Evolutionary conservation across 1,284 basidiomycete species (phyloP).

Genomic region (Moniliophthora roreri): DNA sequence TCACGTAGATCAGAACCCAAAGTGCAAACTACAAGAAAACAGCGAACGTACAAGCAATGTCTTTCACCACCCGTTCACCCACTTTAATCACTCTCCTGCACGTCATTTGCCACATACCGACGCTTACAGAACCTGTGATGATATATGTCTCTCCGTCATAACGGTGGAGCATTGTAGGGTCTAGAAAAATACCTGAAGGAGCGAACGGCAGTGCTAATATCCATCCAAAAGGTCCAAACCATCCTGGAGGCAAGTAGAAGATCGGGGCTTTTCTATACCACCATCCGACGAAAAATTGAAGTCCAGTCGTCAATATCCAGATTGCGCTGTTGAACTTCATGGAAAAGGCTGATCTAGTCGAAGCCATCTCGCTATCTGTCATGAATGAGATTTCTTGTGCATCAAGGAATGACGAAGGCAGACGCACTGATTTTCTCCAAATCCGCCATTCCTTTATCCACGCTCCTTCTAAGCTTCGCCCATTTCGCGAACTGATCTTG

Average conservation of each 20-base stretch:
- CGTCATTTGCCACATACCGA: slow-evolving; percentile 89
- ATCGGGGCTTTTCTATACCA: slow-evolving; percentile 88
- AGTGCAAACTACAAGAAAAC: slow-evolving; percentile 9
- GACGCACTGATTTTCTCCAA: slow-evolving; percentile 90
- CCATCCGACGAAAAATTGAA: slow-evolving; percentile 83
- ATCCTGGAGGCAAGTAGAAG: slow-evolving; percentile 86
- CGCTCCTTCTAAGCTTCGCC: slow-evolving; percentile 89
- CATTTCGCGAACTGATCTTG: slow-evolving; percentile 99
- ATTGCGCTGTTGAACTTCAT: slow-evolving; percentile 72
- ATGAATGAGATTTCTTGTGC: slow-evolving; percentile 10
- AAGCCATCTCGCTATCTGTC: slow-evolving; percentile 70
- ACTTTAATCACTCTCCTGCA: slow-evolving; percentile 77
- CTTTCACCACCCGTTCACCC: slow-evolving; percentile 67
- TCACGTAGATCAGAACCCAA: neutral
- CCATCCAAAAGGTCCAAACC: slow-evolving; percentile 86
- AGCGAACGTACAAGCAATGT: slow-evolving; percentile 37
- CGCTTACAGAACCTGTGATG: slow-evolving; percentile 76
- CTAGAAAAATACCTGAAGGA: slow-evolving; percentile 55
- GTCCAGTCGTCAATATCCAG: slow-evolving; percentile 83
- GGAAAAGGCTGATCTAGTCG: slow-evolving; percentile 68
- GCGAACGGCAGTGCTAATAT: slow-evolving; percentile 83
- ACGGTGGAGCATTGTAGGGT: neutral
- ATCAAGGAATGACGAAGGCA: slow-evolving; percentile 2
- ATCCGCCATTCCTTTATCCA: slow-evolving; percentile 92
- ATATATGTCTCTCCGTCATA: neutral